These are phyloP conservation scores for Curvularia spicifera DNA, from an alignment of 2,329 filamentous ascomycete species.

Conservation along the genomic window DNA sequence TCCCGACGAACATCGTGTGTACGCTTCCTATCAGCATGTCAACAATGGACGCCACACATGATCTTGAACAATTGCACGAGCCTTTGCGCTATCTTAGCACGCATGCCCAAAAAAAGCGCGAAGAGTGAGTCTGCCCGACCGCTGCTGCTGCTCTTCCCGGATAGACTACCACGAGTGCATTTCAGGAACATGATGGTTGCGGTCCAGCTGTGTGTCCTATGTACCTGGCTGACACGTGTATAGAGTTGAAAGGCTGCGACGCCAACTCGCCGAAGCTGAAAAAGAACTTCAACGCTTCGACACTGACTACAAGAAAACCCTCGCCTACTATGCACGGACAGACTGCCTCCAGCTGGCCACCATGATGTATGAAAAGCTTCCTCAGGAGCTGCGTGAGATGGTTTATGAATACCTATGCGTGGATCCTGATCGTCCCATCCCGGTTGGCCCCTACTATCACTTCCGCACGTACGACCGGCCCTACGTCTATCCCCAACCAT, in stretches of 20 bases:
- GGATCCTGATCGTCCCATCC: conserved; percentile 27
- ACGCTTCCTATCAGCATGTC: neutral
- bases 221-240: neutral
- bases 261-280: conserved; percentile 5
- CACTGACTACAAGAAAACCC: neutral
- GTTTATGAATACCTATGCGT: conserved; percentile 33
- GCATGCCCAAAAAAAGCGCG: conserved; percentile 5
- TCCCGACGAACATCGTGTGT: too few relatives aligned
- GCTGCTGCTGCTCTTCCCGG: too few relatives aligned
- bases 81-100: conserved; percentile 4
- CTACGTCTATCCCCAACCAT: neutral
- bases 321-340: conserved; percentile 16
- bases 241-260: conserved; percentile 10
- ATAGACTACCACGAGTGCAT: neutral
- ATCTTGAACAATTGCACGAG: conserved; percentile 4
- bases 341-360: conserved; percentile 23
- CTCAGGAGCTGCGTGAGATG: conserved; percentile 27
- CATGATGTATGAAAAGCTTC: conserved; percentile 30
- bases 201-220: neutral
- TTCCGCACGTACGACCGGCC: conserved; percentile 24
- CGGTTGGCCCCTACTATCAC: conserved; percentile 33
- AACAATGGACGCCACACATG: conserved; percentile 1
- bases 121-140: conserved; percentile 3
- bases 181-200: neutral
- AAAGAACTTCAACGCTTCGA: neutral